Evolutionary conservation across 2,329 filamentous ascomycete genomes (phyloP).

Genomic region (Aspergillus ochraceoroseus): DNA sequence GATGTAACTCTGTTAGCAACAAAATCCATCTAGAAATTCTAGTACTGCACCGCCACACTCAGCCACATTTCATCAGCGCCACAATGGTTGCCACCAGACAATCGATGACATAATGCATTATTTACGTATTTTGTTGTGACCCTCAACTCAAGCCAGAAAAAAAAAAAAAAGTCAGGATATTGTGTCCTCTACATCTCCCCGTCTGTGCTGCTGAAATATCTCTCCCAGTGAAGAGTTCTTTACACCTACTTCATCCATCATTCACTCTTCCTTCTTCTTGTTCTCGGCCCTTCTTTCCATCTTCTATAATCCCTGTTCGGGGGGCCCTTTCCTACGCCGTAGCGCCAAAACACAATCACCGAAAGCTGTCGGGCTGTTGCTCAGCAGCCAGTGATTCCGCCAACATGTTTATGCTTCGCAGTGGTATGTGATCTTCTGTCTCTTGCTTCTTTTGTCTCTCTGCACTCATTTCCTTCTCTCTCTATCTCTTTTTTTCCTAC

Average conservation of each 20-base stretch:
- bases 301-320: constrained; percentile 11
- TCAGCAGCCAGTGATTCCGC: constrained; percentile 25
- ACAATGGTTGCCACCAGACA: constrained; percentile 22
- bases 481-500: neutral
- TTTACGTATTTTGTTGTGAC: constrained; percentile 16
- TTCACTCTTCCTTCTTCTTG: constrained; percentile 1
- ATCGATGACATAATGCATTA: constrained; percentile 22
- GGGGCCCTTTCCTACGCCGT: constrained; percentile 8
- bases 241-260: neutral
- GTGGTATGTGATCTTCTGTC: constrained; percentile 43
- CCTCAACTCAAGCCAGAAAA: neutral
- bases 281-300: neutral
- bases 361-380: constrained; percentile 15
- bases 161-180: constrained; percentile 11
- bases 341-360: constrained; percentile 16
- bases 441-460: constrained; percentile 2
- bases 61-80: too few relatives aligned
- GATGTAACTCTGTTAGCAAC: too few relatives aligned
- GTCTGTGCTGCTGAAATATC: too few relatives aligned
- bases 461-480: constrained; percentile 8
- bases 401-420: constrained; percentile 55
- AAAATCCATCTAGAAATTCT: too few relatives aligned
- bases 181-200: too few relatives aligned
- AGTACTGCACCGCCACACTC: constrained; percentile 14
- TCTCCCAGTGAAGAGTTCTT: too few relatives aligned